Evolutionary conservation across 2,329 filamentous ascomycete genomes (phyloP).

Genomic region (Teratosphaeria viscida): DNA sequence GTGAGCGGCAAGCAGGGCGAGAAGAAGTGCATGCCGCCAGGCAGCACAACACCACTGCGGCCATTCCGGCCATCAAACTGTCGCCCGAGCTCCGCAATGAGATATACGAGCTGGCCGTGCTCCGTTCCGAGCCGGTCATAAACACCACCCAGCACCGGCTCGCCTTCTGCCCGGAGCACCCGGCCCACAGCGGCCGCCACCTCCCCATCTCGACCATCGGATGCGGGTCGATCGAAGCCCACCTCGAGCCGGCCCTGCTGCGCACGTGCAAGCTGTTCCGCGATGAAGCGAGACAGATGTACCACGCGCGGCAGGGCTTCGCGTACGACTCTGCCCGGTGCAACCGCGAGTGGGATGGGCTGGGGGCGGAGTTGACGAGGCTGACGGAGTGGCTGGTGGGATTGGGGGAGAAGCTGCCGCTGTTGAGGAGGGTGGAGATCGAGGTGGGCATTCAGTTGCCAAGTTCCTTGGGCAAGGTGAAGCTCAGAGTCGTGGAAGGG

Average conservation of each 20-base stretch:
- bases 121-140: not conserved
- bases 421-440: not conserved
- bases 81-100: not conserved
- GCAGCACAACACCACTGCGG: not conserved
- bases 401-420: not conserved
- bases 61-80: not conserved
- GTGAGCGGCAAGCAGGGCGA: not conserved
- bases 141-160: not conserved
- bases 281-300: not conserved
- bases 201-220: not conserved
- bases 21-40: not conserved
- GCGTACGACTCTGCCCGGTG: not conserved
- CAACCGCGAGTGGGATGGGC: not conserved
- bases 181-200: not conserved
- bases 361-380: not conserved
- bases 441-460: not conserved
- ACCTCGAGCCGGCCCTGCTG: not conserved
- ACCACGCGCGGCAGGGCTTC: not conserved
- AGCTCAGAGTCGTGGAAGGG: not conserved
- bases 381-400: not conserved
- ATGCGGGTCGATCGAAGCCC: not conserved
- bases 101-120: not conserved
- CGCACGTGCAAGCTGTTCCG: not conserved
- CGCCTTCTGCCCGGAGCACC: not conserved
- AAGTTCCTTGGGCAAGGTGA: not conserved